Evolutionary conservation across 441 rosid species (phyloP).

Genomic region (Corymbia calophylla): DNA sequence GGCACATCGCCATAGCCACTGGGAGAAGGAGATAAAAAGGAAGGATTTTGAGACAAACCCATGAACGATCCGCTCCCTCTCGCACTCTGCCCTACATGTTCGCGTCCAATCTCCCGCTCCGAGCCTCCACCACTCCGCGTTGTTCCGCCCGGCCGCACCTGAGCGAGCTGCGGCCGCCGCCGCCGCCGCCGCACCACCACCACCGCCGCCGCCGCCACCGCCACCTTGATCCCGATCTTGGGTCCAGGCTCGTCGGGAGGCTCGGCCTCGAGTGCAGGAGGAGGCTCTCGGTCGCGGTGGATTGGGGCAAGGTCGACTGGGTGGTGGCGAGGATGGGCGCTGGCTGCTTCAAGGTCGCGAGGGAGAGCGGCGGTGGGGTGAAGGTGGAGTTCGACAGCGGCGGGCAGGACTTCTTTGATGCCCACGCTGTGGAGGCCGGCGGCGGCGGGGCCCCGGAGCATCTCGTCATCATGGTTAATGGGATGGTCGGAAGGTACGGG

Average conservation of each 20-base stretch:
- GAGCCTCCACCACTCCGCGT: background rate
- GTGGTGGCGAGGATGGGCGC: slow-evolving; percentile 25
- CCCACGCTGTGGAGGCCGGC: slow-evolving; percentile 20
- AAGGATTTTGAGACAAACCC: background rate
- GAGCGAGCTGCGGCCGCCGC: background rate
- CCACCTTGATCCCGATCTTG: background rate
- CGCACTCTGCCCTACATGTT: background rate
- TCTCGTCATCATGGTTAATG: slow-evolving; percentile 88
- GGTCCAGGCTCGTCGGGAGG: background rate
- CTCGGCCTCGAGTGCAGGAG: background rate
- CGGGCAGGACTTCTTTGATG: slow-evolving; percentile 53
- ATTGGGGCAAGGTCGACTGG: slow-evolving; percentile 30
- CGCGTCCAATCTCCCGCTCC: background rate
- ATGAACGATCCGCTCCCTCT: background rate
- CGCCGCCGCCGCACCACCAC: too few species aligned
- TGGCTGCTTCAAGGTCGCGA: slow-evolving; percentile 39
- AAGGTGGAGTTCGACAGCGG: slow-evolving; percentile 54
- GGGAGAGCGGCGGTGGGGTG: slow-evolving; percentile 7
- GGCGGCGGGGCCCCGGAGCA: slow-evolving; percentile 45
- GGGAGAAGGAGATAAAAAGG: background rate
- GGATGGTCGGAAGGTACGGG: slow-evolving; percentile 70
- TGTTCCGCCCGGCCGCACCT: background rate
- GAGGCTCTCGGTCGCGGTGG: background rate
- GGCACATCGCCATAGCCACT: background rate
- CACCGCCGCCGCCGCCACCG: background rate